Evolutionary conservation across 805 yeast species (phyloP), one percentile per base, ranked within the genome.

Genomic region (Diddensiella santjacobensis): DNA sequence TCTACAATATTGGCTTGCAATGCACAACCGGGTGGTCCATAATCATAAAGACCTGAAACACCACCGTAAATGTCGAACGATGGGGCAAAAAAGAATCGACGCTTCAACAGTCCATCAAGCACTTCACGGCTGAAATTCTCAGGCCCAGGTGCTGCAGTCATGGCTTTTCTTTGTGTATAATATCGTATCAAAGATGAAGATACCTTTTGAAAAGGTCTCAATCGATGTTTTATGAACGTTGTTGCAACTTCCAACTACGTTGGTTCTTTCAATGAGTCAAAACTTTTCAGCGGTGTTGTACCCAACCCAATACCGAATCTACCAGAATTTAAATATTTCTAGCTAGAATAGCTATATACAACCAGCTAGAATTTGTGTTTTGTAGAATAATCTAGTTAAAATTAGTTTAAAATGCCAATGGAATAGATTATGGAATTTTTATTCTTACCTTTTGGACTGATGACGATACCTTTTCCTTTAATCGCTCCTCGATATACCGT

Each of bases 1-100:
- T 95, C 99, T 53, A 93, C 75, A 54, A 93, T 78, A 69, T 93
- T 91, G 62, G 97, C 96, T 75, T 91, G 98, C 71, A 93, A 80
- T 10, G 98, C 95, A 74, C 98, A 91, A 54, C 99, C 99, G 67
- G 99, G 97, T 55, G 99, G 99, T 73, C 99, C 99, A 66, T 90
- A 93, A 69, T 93, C 99, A 69, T 87, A 93, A 50, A 93, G 77
- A 57, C 99, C 99, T 42, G 96, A 87, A 40, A 93, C 98, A 69
- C 99, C 99, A 59, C 99, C 99, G 68, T 93, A 93, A 55, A 91
- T 80, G 67, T 93, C 99, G 63, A 93, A 93, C 30, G 98, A 83
- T 56, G 99, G 99, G 15, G 98, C 96, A 67, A 80, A 95, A 72
- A 93, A 93, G 75, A 93, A 93, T 67, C 99, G 81, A 69, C 97